Percentiles rank a stretch among this genome's conserved stretches.
Evolutionary conservation across 768 basidiomycete genomes (phyloP).

Genomic region (Piloderma croceum): DNA sequence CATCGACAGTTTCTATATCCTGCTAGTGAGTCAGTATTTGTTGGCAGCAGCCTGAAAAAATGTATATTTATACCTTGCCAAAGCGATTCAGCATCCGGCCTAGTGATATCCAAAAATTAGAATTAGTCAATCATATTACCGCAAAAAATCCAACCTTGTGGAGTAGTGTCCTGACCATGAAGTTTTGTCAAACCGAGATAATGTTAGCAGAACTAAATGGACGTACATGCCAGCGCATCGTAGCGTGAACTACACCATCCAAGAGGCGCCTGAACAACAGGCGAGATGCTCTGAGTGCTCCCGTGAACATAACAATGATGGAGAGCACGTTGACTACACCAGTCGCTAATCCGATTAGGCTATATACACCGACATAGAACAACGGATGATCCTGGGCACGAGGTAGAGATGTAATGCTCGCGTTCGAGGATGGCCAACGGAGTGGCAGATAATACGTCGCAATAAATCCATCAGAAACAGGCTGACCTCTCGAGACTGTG

Average conservation of each 20-base stretch:
- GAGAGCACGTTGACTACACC: constrained; percentile 44
- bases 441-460: too few relatives aligned
- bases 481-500: constrained; percentile 24
- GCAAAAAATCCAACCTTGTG: too few relatives aligned
- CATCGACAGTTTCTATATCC: constrained; percentile 86
- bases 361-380: constrained; percentile 69
- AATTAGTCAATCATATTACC: too few relatives aligned
- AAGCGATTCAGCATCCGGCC: constrained; percentile 87
- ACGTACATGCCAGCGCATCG: constrained; percentile 85
- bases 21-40: constrained; percentile 16
- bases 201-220: too few relatives aligned
- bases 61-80: constrained; percentile 45
- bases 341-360: constrained; percentile 48
- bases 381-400: constrained; percentile 53
- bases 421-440: background rate
- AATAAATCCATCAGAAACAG: too few relatives aligned
- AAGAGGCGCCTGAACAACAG: constrained; percentile 49
- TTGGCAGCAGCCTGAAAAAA: constrained; percentile 4
- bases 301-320: constrained; percentile 53
- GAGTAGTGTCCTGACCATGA: too few relatives aligned
- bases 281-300: constrained; percentile 46
- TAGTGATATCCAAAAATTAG: too few relatives aligned
- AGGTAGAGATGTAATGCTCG: background rate
- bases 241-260: constrained; percentile 67
- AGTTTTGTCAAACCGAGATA: too few relatives aligned